Percentiles rank a stretch among this genome's conserved stretches.
These are phyloP conservation scores for Phytophthora hybrid DNA, from an alignment of 352 stramenopile genomes.

Conservation along the genomic window DNA sequence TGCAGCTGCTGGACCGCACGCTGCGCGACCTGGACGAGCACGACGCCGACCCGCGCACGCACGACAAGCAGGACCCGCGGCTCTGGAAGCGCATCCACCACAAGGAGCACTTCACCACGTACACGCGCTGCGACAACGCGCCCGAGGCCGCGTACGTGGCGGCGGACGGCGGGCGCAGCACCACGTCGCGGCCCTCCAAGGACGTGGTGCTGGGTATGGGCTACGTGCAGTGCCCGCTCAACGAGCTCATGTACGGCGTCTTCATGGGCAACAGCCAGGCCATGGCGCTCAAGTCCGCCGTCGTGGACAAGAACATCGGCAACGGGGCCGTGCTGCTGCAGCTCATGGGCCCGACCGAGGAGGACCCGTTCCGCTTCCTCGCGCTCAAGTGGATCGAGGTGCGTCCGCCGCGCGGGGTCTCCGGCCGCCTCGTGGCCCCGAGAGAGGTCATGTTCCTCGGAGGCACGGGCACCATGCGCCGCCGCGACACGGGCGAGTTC, in stretches of 20 bases:
- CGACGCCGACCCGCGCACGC: constrained; percentile 25
- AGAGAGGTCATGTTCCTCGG: constrained; percentile 54
- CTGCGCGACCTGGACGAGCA: constrained; percentile 50
- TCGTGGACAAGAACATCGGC: constrained; percentile 52
- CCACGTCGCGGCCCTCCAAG: constrained; percentile 39
- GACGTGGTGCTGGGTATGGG: constrained; percentile 57
- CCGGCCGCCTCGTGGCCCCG: constrained; percentile 43
- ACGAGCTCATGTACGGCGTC: constrained; percentile 57
- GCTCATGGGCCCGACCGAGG: constrained; percentile 42
- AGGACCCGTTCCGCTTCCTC: constrained; percentile 58
- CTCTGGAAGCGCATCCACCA: constrained; percentile 47
- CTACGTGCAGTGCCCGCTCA: constrained; percentile 51
- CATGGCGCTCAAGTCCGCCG: constrained; percentile 40
- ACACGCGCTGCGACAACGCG: constrained; percentile 39
- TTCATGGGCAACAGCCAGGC: constrained; percentile 37
- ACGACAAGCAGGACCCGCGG: constrained; percentile 43
- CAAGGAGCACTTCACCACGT: constrained; percentile 44
- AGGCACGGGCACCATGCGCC: constrained; percentile 45
- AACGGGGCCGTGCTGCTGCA: constrained; percentile 44
- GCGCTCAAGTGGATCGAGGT: constrained; percentile 52
- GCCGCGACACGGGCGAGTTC: constrained; percentile 45
- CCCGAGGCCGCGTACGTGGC: constrained; percentile 41
- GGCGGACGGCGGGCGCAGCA: constrained; percentile 37
- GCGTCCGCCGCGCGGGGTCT: constrained; percentile 33
- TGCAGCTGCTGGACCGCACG: constrained; percentile 46